Base-by-base conservation (phyloP, 129 eudicot genomes). In the Chrysanthemum makinoi region DNA sequence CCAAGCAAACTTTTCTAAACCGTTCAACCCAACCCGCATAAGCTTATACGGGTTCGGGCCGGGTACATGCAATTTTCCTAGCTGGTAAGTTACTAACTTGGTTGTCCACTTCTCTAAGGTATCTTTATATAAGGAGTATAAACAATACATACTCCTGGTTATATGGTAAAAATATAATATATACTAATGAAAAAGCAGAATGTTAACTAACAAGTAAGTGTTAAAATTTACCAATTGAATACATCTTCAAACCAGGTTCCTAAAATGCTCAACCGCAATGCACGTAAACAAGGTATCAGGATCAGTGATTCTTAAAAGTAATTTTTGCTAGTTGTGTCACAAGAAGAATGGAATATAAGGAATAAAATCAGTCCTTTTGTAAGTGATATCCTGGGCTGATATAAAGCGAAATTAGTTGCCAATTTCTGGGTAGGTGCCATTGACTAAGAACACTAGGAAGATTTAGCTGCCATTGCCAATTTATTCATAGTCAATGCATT, bases 221-320 rank as follows among this genome's bases (percentile, higher is more conserved):
- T 18, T 6, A 44, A n/a, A 59, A 46, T 10, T 59, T 72, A 72
- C 76, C 76, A 59, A 59, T 44, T 2, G 76, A 72, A 59, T 28
- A 22, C 76, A 72, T 72, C 12, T 8, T 46, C 12, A 60, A 19
- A 48, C 26, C 16, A 72, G 48, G 16, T 47, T 22, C 28, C 61
- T 20, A 30, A 33, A 56, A 35, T 59, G 35, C 9, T 17, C 16
- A 26, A 52, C 16, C 35, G 3, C 6, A 56, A 2, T 39, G 10
- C 50, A 24, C 55, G 35, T 4, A 51, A 30, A 26, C n/a, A 3
- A 14, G 1, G 62, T 52, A 68, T 26, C 10, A 6, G 64, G 19
- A 55, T 49, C 24, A 11, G 56, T 20, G 44, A 35, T 20, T 43
- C 15, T 19, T 57, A 3, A 70, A 13, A n/a, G 30, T 43, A 30